phyloP scores from a whole-genome alignment of 1,284 basidiomycete species.

The Fistulinella cinereoalba region DNA sequence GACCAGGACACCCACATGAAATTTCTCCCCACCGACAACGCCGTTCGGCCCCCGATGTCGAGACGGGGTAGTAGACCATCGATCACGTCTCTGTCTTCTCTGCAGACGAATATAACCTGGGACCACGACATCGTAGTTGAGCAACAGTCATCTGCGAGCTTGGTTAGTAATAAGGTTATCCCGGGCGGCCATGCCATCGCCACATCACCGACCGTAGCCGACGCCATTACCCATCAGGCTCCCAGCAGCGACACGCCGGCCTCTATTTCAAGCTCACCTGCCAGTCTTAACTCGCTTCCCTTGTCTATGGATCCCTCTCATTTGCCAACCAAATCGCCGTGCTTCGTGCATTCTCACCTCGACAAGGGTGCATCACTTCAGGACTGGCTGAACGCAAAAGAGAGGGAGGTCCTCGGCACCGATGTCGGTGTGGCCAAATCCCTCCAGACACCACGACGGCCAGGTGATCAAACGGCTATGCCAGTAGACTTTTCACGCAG shows the following conservation, averaged over 20 bases:
- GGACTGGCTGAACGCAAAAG: slow-evolving; percentile 62
- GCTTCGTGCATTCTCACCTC: slow-evolving; percentile 83
- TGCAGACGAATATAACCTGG: slow-evolving; percentile 49
- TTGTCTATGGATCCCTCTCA: slow-evolving; percentile 31
- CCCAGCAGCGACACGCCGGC: slow-evolving; percentile 11
- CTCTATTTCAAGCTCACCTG: slow-evolving; percentile 32
- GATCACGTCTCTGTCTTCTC: slow-evolving; percentile 29
- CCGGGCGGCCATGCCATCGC: slow-evolving; percentile 9
- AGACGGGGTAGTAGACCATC: slow-evolving; percentile 46
- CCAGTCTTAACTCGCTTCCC: slow-evolving; percentile 31
- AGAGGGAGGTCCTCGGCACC: slow-evolving; percentile 36
- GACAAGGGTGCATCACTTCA: slow-evolving; percentile 72
- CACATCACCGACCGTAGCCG: slow-evolving; percentile 28
- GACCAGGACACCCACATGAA: slow-evolving; percentile 32
- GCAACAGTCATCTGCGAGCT: slow-evolving; percentile 18
- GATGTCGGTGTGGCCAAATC: slow-evolving; percentile 49
- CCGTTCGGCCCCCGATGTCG: slow-evolving; percentile 43
- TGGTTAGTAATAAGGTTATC: slow-evolving; percentile 22
- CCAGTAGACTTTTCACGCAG: slow-evolving; percentile 18
- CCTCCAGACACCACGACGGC: slow-evolving; percentile 38
- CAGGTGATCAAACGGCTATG: slow-evolving; percentile 14
- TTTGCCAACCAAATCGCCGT: slow-evolving; percentile 62
- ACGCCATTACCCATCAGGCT: slow-evolving; percentile 18
- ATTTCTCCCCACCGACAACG: slow-evolving; percentile 28
- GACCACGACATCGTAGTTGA: slow-evolving; percentile 47